Evolutionary conservation across 2,329 filamentous ascomycete species (phyloP).

Genomic region (Arachnomyces sp.): DNA sequence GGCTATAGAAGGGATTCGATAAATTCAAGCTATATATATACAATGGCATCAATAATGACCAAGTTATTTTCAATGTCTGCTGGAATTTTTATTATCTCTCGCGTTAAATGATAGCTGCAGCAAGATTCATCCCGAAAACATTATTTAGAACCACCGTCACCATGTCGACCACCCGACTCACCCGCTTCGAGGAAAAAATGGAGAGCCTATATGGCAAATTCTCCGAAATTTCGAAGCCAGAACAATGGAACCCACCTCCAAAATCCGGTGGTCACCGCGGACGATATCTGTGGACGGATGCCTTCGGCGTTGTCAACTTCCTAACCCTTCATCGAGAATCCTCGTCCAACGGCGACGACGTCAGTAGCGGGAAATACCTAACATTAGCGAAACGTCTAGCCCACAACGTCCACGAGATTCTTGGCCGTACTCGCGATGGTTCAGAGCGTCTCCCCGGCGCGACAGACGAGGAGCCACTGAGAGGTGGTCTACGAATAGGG

Average conservation of each 20-base stretch:
- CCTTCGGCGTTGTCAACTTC: constrained; percentile 54
- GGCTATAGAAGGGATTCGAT: too few relatives aligned
- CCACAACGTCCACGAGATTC: constrained; percentile 44
- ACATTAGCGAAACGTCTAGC: constrained; percentile 43
- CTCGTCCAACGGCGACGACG: neutral
- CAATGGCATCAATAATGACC: too few relatives aligned
- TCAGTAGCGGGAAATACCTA: constrained; percentile 33
- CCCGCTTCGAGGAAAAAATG: constrained; percentile 30
- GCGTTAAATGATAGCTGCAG: neutral
- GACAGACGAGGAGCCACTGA: constrained; percentile 44
- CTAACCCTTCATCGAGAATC: constrained; percentile 45
- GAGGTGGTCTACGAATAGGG: constrained; percentile 52
- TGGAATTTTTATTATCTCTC: too few relatives aligned
- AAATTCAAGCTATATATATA: too few relatives aligned
- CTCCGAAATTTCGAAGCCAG: constrained; percentile 21
- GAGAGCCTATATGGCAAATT: constrained; percentile 35
- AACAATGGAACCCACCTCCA: constrained; percentile 41
- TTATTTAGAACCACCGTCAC: constrained; percentile 7
- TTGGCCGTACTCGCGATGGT: constrained; percentile 48
- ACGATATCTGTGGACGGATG: constrained; percentile 55
- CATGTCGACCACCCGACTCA: constrained; percentile 19
- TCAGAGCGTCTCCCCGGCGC: constrained; percentile 42
- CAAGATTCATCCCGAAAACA: constrained; percentile 1
- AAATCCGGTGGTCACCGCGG: constrained; percentile 49
- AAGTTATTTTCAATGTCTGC: too few relatives aligned